Conservation (phyloP, 257 asterid genomes). For the Anisodus acutangulus region DNA sequence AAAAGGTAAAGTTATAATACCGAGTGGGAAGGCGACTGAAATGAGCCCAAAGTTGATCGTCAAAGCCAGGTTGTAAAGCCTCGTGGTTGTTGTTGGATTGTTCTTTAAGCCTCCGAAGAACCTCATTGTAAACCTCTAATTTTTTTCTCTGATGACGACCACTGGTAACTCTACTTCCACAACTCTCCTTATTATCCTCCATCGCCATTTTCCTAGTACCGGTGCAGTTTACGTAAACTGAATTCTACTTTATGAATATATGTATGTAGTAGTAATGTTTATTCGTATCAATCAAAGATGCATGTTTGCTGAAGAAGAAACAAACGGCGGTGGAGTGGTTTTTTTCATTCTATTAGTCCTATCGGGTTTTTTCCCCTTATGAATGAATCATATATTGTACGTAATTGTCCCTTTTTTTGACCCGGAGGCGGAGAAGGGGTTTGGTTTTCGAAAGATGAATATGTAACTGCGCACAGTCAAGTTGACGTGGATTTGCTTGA, state of each 20-base stretch:
- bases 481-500: constrained; percentile 30
- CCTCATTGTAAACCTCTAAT: constrained; percentile 88
- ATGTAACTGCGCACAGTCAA: constrained; percentile 5
- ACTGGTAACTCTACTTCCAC: constrained; percentile 67
- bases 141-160: constrained; percentile 61
- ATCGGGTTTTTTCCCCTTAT: neutral
- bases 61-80: constrained; percentile 72
- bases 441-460: neutral
- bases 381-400: neutral
- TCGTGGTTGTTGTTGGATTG: constrained; percentile 67
- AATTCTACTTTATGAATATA: neutral
- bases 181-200: constrained; percentile 78
- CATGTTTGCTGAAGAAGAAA: neutral
- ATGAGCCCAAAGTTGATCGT: constrained; percentile 86
- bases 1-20: constrained; percentile 44
- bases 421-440: neutral
- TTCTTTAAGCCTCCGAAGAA: constrained; percentile 81
- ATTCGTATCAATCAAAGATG: neutral
- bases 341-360: neutral
- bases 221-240: constrained; percentile 27
- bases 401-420: neutral
- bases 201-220: constrained; percentile 59
- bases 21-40: constrained; percentile 91
- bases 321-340: constrained; percentile 14
- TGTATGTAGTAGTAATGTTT: neutral